Evolutionary conservation across 2,329 filamentous ascomycete species (phyloP).

Genomic region (Ascochyta fabae): DNA sequence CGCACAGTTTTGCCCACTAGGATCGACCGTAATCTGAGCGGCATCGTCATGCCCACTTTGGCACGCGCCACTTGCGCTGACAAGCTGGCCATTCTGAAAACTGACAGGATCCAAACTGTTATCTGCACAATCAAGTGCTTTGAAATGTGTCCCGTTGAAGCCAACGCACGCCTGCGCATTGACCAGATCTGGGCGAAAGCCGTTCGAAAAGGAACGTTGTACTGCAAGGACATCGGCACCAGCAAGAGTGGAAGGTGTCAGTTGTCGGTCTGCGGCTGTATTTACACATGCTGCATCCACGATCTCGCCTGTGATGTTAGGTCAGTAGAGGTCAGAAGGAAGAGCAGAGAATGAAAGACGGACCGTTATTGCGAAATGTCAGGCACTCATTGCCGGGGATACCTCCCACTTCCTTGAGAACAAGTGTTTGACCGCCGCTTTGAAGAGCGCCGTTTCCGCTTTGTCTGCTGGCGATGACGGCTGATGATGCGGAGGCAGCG

Average conservation of each 20-base stretch:
- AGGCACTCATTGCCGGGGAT: conserved; percentile 39
- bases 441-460: neutral
- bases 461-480: neutral
- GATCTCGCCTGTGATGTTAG: conserved; percentile 44
- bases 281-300: conserved; percentile 52
- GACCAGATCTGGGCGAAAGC: conserved; percentile 51
- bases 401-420: conserved; percentile 50
- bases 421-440: conserved; percentile 34
- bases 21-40: conserved; percentile 26
- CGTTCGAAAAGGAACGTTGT: conserved; percentile 49
- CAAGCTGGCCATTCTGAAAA: conserved; percentile 19
- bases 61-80: conserved; percentile 22
- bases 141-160: conserved; percentile 51
- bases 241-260: conserved; percentile 47
- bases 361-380: conserved; percentile 54
- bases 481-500: neutral
- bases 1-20: conserved; percentile 16
- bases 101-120: conserved; percentile 21
- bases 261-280: conserved; percentile 50
- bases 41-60: conserved; percentile 22
- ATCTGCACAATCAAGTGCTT: conserved; percentile 45
- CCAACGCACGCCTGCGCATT: conserved; percentile 49
- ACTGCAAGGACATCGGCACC: conserved; percentile 46
- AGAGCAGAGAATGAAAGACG: neutral
- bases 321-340: neutral